Conservation (phyloP, 2,329 filamentous ascomycete species). For the Sclerotinia minor region DNA sequence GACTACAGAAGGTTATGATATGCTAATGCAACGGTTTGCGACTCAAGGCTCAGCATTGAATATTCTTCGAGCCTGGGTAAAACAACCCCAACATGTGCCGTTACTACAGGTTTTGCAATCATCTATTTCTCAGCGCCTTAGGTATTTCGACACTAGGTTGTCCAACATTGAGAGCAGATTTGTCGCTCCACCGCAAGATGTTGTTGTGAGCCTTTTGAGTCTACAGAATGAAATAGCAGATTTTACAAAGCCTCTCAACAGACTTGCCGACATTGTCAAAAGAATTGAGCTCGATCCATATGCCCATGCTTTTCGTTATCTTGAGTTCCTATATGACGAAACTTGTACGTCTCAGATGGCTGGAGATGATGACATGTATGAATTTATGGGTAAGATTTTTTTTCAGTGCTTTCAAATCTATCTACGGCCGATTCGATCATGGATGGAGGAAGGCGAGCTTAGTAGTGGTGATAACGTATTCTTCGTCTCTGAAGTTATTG, state of each 20-base stretch:
- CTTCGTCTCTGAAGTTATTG: slow-evolving; percentile 65
- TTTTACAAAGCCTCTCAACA: slow-evolving; percentile 55
- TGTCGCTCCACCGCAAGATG: slow-evolving; percentile 53
- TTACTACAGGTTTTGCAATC: slow-evolving; percentile 40
- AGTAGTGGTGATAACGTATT: slow-evolving; percentile 66
- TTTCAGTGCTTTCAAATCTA: slow-evolving; percentile 82
- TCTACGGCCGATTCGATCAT: slow-evolving; percentile 72
- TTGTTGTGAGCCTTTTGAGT: slow-evolving; percentile 65
- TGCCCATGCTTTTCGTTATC: slow-evolving; percentile 61
- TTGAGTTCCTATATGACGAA: slow-evolving; percentile 75
- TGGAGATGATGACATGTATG: slow-evolving; percentile 62
- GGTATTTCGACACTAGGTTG: slow-evolving; percentile 58
- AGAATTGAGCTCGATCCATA: slow-evolving; percentile 49
- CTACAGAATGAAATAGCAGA: slow-evolving; percentile 59
- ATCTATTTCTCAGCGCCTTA: slow-evolving; percentile 48
- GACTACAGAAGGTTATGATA: slow-evolving; percentile 40
- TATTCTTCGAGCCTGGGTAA: slow-evolving; percentile 51
- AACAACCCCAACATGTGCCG: slow-evolving; percentile 38
- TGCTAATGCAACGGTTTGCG: slow-evolving; percentile 48
- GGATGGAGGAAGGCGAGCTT: slow-evolving; percentile 81
- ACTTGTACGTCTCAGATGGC: slow-evolving; percentile 69
- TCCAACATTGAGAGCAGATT: slow-evolving; percentile 61
- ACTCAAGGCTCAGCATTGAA: slow-evolving; percentile 50
- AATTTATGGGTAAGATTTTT: slow-evolving; percentile 67
- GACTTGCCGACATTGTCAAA: slow-evolving; percentile 63